Evolutionary conservation across 2,329 filamentous ascomycete species (phyloP).

Genomic region (Nothophaeocryptopus gaeumannii): DNA sequence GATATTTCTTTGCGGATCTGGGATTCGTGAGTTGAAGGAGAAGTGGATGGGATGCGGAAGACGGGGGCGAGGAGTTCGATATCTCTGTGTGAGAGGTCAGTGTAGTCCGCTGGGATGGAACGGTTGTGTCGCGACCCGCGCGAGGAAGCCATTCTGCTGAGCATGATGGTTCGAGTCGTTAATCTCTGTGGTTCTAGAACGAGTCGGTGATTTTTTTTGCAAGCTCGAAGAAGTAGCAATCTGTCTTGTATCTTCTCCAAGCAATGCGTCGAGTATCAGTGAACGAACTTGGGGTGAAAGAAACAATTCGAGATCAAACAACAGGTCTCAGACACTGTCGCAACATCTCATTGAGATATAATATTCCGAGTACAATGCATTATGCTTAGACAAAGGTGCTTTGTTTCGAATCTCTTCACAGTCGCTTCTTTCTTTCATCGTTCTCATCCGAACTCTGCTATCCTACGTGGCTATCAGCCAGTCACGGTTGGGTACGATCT

Average conservation of each 20-base stretch:
- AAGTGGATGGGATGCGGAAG: conserved; percentile 11
- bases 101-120: conserved; percentile 18
- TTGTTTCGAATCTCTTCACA: conserved; percentile 12
- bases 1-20: conserved; percentile 18
- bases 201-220: too few species aligned
- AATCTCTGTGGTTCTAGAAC: too few species aligned
- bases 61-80: conserved; percentile 20
- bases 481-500: too few species aligned
- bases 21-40: conserved; percentile 1
- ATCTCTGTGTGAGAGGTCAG: conserved; percentile 22
- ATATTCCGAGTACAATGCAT: conserved; percentile 18
- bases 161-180: too few species aligned
- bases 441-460: conserved; percentile 1
- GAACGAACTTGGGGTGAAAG: too few species aligned
- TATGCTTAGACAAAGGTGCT: conserved; percentile 14
- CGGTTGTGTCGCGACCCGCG: neutral
- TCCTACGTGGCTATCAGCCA: conserved; percentile 2
- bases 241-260: too few species aligned
- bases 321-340: conserved; percentile 1
- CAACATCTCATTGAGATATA: conserved; percentile 9
- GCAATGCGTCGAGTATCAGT: neutral
- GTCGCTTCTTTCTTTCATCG: conserved; percentile 6
- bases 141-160: too few species aligned
- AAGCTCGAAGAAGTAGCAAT: too few species aligned
- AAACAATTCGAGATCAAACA: too few species aligned